phyloP scores from a whole-genome alignment of 164 flowering plant species.

The Magnolia changhungtana region DNA sequence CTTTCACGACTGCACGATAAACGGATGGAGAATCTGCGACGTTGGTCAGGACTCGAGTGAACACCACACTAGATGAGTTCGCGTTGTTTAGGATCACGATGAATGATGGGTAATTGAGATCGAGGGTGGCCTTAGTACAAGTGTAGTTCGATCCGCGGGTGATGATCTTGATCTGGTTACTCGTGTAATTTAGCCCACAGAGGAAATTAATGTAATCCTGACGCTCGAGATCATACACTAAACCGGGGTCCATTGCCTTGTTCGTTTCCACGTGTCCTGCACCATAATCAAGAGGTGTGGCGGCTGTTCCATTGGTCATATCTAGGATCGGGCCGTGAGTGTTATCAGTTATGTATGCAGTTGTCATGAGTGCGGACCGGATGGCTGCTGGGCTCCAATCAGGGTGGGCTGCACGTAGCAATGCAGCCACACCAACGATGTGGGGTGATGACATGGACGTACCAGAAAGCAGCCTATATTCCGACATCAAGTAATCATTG shows the following conservation, averaged over 20 bases:
- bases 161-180: constrained; percentile 1
- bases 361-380: constrained; percentile 43
- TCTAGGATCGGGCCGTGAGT: constrained; percentile 14
- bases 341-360: constrained; percentile 24
- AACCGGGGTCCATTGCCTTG: constrained; percentile 85
- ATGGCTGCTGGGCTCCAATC: constrained; percentile 41
- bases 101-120: constrained; percentile 16
- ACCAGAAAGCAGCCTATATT: constrained; percentile 30
- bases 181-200: constrained; percentile 37
- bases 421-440: constrained; percentile 31
- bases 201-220: constrained; percentile 72
- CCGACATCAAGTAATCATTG: constrained; percentile 17
- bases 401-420: constrained; percentile 31
- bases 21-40: not conserved
- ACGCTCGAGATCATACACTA: constrained; percentile 56
- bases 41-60: not conserved
- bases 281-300: constrained; percentile 70
- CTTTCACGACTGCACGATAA: constrained; percentile 8
- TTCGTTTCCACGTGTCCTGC: constrained; percentile 86
- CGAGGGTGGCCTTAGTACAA: not conserved
- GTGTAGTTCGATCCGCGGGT: constrained; percentile 7
- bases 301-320: constrained; percentile 37
- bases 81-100: constrained; percentile 9
- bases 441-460: constrained; percentile 43
- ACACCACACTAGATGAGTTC: not conserved